These are phyloP conservation scores for Penicillium pancosmium DNA, from an alignment of 495 filamentous ascomycete genomes.

Conservation along the genomic window DNA sequence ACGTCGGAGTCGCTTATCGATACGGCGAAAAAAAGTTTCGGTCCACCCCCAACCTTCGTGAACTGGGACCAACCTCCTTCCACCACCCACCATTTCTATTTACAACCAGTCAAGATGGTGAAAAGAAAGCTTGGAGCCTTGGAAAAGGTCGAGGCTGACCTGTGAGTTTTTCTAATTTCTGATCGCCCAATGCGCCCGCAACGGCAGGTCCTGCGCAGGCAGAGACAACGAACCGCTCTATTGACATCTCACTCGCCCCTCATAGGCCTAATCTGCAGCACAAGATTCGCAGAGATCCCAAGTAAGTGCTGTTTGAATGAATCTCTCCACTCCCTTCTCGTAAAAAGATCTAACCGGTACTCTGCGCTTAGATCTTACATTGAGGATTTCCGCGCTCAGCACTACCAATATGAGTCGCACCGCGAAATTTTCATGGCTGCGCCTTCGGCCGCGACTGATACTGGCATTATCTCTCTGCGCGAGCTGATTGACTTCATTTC, in stretches of 20 bases:
- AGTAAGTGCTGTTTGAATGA: conserved; percentile 47
- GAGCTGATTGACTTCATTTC: conserved; percentile 88
- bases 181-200: conserved; percentile 24
- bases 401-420: conserved; percentile 88
- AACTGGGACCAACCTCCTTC: conserved; percentile 21
- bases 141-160: conserved; percentile 92
- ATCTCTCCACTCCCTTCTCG: not conserved
- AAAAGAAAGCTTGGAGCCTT: conserved; percentile 88
- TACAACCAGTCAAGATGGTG: conserved; percentile 53
- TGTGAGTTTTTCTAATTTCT: conserved; percentile 50
- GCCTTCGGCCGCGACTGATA: conserved; percentile 73
- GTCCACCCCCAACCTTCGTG: conserved; percentile 15
- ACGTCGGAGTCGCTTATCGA: conserved; percentile 41
- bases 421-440: conserved; percentile 86
- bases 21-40: conserved; percentile 48
- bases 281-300: conserved; percentile 83
- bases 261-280: conserved; percentile 79
- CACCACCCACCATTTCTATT: conserved; percentile 14
- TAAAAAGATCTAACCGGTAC: conserved; percentile 9
- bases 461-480: conserved; percentile 75
- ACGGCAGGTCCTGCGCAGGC: conserved; percentile 11
- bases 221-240: conserved; percentile 15
- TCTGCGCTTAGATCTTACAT: conserved; percentile 65
- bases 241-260: conserved; percentile 22
- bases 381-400: conserved; percentile 85